These are phyloP conservation scores for Naganishia liquefaciens DNA, from an alignment of 1,284 basidiomycete genomes.

Conservation along the genomic window DNA sequence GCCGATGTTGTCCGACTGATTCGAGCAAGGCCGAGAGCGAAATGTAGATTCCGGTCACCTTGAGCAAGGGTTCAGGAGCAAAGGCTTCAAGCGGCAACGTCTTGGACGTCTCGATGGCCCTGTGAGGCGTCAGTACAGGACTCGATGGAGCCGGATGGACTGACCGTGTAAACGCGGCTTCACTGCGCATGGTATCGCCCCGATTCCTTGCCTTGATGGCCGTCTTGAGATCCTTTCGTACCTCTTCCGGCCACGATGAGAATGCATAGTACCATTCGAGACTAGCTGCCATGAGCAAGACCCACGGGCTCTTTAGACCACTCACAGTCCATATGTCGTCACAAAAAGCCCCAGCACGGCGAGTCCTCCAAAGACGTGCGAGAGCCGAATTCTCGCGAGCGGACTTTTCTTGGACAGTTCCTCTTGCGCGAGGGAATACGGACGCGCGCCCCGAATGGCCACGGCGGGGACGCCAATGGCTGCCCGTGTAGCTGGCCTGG, in stretches of 20 bases:
- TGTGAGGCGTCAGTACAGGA: slow-evolving; percentile 18
- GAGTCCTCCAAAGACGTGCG: slow-evolving; percentile 48
- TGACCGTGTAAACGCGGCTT: slow-evolving; percentile 47
- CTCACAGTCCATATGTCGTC: slow-evolving; percentile 53
- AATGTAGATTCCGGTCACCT: slow-evolving; percentile 52
- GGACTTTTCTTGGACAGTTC: slow-evolving; percentile 21
- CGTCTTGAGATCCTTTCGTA: slow-evolving; percentile 47
- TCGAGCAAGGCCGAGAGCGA: slow-evolving; percentile 48
- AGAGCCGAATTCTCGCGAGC: slow-evolving; percentile 34
- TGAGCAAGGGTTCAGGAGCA: slow-evolving; percentile 47
- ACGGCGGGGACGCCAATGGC: neutral
- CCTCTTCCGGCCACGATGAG: slow-evolving; percentile 49
- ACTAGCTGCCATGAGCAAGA: slow-evolving; percentile 35
- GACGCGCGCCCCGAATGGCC: neutral
- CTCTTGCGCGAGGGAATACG: slow-evolving; percentile 20
- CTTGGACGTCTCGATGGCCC: slow-evolving; percentile 43
- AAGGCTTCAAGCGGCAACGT: slow-evolving; percentile 40
- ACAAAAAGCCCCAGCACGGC: slow-evolving; percentile 48
- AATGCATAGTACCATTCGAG: slow-evolving; percentile 52
- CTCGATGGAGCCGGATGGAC: slow-evolving; percentile 21
- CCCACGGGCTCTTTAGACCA: slow-evolving; percentile 14
- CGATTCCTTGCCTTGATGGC: slow-evolving; percentile 49
- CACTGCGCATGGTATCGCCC: slow-evolving; percentile 46
- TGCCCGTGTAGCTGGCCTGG: neutral
- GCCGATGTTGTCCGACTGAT: slow-evolving; percentile 39